These are phyloP conservation scores for Chionographis japonica DNA, from an alignment of 106 monocot species.

Conservation along the genomic window DNA sequence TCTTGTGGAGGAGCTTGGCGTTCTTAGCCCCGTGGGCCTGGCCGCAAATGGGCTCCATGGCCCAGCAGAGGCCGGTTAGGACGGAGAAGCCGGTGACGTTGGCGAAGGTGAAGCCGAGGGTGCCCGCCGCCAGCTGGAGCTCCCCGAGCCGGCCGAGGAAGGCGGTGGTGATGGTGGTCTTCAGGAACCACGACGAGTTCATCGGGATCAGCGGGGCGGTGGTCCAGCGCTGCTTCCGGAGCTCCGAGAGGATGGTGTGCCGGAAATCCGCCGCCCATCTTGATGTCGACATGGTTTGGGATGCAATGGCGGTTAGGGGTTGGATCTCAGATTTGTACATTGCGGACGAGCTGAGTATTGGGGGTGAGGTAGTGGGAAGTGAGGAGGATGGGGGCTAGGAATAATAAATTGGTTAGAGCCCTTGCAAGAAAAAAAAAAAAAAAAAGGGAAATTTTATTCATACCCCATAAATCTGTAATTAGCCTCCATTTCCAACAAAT, in stretches of 20 bases:
- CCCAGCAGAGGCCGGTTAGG: constrained; percentile 38
- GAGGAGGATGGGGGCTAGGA: too few relatives aligned
- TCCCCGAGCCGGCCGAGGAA: constrained; percentile 43
- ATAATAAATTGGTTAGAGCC: too few relatives aligned
- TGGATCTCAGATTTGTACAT: too few relatives aligned
- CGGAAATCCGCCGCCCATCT: too few relatives aligned
- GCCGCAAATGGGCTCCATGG: constrained; percentile 42
- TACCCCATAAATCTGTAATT: too few relatives aligned
- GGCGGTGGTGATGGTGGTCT: constrained; percentile 30
- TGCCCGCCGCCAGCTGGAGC: constrained; percentile 40
- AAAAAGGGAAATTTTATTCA: too few relatives aligned
- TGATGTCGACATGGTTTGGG: too few relatives aligned
- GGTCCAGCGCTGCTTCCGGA: constrained; percentile 20
- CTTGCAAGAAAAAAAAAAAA: too few relatives aligned
- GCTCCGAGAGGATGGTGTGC: constrained; percentile 15
- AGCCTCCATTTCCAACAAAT: too few relatives aligned
- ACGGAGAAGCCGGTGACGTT: constrained; percentile 62
- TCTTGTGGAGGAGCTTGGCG: constrained; percentile 34
- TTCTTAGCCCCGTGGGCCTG: constrained; percentile 64
- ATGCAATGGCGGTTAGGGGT: too few relatives aligned
- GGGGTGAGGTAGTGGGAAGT: too few relatives aligned
- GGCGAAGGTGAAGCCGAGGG: constrained; percentile 56
- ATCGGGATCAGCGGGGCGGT: constrained; percentile 22
- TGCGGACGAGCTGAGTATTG: too few relatives aligned
- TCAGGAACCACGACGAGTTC: constrained; percentile 43